Conservation (phyloP, 768 basidiomycete genomes). For the Galerina marginata region DNA sequence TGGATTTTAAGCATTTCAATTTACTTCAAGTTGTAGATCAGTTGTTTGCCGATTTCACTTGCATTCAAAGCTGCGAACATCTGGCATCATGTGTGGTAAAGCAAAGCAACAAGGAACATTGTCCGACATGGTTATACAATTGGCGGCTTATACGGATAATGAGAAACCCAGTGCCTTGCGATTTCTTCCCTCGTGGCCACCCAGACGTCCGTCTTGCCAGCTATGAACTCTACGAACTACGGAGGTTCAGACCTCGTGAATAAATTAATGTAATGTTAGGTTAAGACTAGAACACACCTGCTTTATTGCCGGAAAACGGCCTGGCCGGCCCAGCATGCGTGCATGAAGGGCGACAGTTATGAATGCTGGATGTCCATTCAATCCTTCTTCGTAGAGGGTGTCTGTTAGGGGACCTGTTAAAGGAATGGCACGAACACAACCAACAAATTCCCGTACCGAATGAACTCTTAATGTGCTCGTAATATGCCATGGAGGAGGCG, state of each 20-base stretch:
- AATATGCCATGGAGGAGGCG: constrained; percentile 21
- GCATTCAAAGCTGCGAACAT: no score
- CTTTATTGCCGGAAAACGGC: constrained; percentile 19
- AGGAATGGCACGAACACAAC: background rate
- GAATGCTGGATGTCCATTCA: constrained; percentile 17
- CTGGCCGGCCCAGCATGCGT: constrained; percentile 19
- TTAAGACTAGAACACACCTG: constrained; percentile 4
- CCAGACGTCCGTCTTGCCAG: constrained; percentile 15
- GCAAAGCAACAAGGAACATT: no score
- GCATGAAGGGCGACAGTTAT: constrained; percentile 22
- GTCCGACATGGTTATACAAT: no score
- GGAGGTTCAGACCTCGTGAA: no score
- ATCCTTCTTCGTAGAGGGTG: constrained; percentile 20
- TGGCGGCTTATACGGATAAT: constrained; percentile 16
- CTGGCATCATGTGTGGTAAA: no score
- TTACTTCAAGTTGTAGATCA: no score
- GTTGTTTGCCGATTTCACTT: no score
- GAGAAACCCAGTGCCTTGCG: constrained; percentile 18
- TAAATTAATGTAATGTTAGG: background rate
- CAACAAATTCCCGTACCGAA: constrained; percentile 2
- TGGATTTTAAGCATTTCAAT: no score
- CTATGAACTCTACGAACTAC: constrained; percentile 19
- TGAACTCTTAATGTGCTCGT: constrained; percentile 18
- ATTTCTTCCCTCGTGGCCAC: constrained; percentile 22
- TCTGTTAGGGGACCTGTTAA: background rate